Evolutionary conservation across 441 rosid genomes (phyloP).

Genomic region (Corymbia citriodora): DNA sequence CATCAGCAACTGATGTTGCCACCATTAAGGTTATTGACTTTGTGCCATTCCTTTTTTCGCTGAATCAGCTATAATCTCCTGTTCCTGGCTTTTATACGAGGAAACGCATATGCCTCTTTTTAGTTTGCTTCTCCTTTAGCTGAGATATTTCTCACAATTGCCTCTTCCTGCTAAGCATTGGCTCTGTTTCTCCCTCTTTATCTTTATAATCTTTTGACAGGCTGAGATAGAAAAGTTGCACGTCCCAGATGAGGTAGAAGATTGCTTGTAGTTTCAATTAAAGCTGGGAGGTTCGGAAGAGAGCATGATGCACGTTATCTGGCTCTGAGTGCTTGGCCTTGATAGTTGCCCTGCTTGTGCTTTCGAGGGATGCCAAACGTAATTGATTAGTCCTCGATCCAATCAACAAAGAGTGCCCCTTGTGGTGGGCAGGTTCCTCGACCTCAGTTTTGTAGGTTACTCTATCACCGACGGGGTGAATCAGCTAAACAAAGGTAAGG

Average conservation of each 20-base stretch:
- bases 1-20: conserved; percentile 88
- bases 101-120: not conserved
- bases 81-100: not conserved
- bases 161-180: not conserved
- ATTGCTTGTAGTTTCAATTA: conserved; percentile 23
- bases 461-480: conserved; percentile 1
- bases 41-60: not conserved
- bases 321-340: conserved; percentile 8
- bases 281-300: conserved; percentile 2
- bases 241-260: conserved; percentile 65
- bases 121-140: not conserved
- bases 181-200: not conserved
- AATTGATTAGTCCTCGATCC: conserved; percentile 1
- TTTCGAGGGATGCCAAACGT: conserved; percentile 20
- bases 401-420: not conserved
- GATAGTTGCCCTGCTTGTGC: conserved; percentile 30
- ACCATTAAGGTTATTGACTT: conserved; percentile 64
- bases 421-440: conserved; percentile 7
- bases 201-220: conserved; percentile 23
- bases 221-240: conserved; percentile 76
- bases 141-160: not conserved
- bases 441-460: conserved; percentile 23
- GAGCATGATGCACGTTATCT: conserved; percentile 2
- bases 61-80: not conserved
- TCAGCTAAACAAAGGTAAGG: conserved; percentile 6